These are phyloP conservation scores for Juglanconis juglandina DNA, from an alignment of 2,329 filamentous ascomycete genomes.

Conservation along the genomic window DNA sequence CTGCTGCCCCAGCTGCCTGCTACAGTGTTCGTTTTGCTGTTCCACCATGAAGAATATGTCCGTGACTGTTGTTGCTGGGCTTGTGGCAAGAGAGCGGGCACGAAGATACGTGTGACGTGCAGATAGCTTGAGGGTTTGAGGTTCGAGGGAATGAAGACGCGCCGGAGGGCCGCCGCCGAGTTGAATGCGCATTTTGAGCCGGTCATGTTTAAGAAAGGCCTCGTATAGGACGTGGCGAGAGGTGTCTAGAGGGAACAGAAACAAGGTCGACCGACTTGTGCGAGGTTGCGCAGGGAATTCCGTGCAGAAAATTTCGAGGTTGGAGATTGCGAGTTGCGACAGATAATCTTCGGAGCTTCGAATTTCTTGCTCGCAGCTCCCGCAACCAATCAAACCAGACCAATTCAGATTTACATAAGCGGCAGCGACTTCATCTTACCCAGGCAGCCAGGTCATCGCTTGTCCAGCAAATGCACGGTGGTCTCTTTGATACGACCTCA, in stretches of 20 bases:
- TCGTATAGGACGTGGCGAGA: too few species aligned
- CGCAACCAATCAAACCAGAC: slow-evolving; percentile 3
- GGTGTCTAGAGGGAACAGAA: too few species aligned
- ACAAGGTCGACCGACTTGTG: neutral
- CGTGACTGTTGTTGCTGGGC: slow-evolving; percentile 1
- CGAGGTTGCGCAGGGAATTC: neutral
- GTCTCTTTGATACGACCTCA: too few species aligned
- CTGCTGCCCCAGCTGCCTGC: neutral
- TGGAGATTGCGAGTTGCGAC: neutral
- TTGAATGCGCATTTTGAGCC: slow-evolving; percentile 38
- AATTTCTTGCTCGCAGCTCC: too few species aligned
- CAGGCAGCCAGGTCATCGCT: too few species aligned
- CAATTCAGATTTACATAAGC: slow-evolving; percentile 4
- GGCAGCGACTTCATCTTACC: too few species aligned
- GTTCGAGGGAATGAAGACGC: slow-evolving; percentile 42
- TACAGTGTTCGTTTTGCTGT: neutral
- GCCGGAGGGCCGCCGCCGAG: slow-evolving; percentile 43
- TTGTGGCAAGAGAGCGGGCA: slow-evolving; percentile 12
- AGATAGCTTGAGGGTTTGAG: slow-evolving; percentile 19
- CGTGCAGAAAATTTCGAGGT: slow-evolving; percentile 1
- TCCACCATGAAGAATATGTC: neutral
- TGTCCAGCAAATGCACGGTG: too few species aligned
- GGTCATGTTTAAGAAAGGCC: slow-evolving; percentile 32
- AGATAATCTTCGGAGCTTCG: slow-evolving; percentile 7
- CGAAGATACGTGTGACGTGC: slow-evolving; percentile 15